Conservation (phyloP, 768 basidiomycete species). For the Tephrocybe sp. region DNA sequence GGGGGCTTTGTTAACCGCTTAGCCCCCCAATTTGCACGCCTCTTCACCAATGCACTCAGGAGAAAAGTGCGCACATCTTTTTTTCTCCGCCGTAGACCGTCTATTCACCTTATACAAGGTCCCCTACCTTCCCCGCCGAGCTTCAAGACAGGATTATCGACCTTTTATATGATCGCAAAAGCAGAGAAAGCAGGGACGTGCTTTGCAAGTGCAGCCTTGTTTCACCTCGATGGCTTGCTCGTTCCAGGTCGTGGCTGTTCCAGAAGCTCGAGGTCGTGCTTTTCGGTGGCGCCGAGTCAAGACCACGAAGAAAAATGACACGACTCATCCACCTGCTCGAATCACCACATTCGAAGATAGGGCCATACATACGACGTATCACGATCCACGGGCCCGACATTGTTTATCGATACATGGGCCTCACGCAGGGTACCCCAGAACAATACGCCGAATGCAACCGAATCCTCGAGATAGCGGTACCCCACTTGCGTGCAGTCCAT, state of each 20-base stretch:
- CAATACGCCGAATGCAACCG: constrained; percentile 1
- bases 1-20: background rate
- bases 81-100: background rate
- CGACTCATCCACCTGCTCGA: background rate
- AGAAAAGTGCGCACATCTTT: background rate
- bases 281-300: background rate
- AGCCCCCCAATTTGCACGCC: background rate
- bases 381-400: background rate
- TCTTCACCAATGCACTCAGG: background rate
- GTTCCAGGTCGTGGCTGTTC: background rate
- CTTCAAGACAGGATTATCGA: constrained; percentile 1
- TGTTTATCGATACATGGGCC: background rate
- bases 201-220: background rate
- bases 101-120: background rate
- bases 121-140: background rate
- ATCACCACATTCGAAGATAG: background rate
- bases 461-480: background rate
- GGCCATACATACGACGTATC: background rate
- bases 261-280: background rate
- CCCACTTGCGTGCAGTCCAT: background rate
- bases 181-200: background rate
- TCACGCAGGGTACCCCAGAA: background rate
- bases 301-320: background rate
- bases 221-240: background rate
- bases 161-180: background rate